Evolutionary conservation across 2,329 filamentous ascomycete species (phyloP), one percentile per base, ranked within the genome.

Genomic region (Colletotrichum tropicicola): DNA sequence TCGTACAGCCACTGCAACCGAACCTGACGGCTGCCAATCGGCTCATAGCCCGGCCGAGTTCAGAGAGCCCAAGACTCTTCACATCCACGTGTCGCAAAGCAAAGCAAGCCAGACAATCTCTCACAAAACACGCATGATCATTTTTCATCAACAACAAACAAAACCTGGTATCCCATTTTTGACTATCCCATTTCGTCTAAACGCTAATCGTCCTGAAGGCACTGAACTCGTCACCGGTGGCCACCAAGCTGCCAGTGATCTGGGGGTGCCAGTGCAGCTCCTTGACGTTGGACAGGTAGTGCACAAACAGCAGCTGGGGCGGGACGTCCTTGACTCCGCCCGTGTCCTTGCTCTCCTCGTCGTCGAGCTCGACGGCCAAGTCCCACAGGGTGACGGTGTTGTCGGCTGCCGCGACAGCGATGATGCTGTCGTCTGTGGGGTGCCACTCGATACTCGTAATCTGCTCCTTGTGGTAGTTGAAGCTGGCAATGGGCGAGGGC

Each of bases 361-460:
- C 96, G 72, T 99, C 96, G 66, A 98, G 77, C 83, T 99, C 96
- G 61, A 98, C 96, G 0, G 94, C 94, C 75, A 99, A 79, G 87
- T 99, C 96, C 96, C 96, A 98, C 30, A 98, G 82, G 2, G 96
- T 98, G 30, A 98, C 88, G 0, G 95, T 98, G 80, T 94, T 95
- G 78, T 99, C 96, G 45, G 91, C 96, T 0, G 93, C 93, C 21
- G 93, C 95, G 43, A 98, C 94, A 3, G 93, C 92, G 15, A 99
- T 89, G 73, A 98, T 97, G 76, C 92, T 97, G 83, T 99, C 95
- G 74, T 99, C 96, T 1, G 93, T 95, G 3, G 96, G 95, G 78
- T 98, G 95, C 95, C 96, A 99, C 81, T 98, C 94, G 39, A 99
- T 87, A 70, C 91, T 93, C 6, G 96, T 99, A 72, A 99, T 93